Base-by-base conservation (phyloP, 2,329 filamentous ascomycete genomes). In the Bimuria novae-zelandiae region DNA sequence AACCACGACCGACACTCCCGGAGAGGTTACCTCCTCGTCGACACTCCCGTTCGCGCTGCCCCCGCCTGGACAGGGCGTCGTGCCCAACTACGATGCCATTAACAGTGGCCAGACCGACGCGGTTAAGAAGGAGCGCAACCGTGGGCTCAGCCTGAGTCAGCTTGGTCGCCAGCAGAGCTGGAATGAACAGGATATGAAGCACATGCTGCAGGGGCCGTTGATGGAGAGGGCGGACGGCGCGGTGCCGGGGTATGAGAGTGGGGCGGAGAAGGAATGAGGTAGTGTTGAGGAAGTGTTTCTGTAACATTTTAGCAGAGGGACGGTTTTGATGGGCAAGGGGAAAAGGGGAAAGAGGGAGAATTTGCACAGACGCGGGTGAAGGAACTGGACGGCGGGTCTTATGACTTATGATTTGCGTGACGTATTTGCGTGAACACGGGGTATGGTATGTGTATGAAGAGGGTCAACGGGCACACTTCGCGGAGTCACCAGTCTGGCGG, bases 121-220 rank as follows among this genome's bases (percentile, higher is more conserved):
- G 3, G 40, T 67, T 21, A 71, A 69, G 61, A 72, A 67, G 54
- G 61, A 62, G 3, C 55, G 64, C 16, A 64, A 65, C 7, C 58
- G 61, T 11, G 70, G 69, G 1, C 51, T 73, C 49, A 71, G 67
- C 39, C 49, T 74, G 14, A 67, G 63, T 2, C 50, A 53, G 14
- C 49, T 74, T 43, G 69, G 63, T 1, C 61, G 68, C 25, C 57
- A 68, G 45, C 68, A 68, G 50, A 68, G 68, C 35, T 74, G 69
- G 69, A 72, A 47, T 40, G 66, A 68, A 53, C 66, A 73, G 55
- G 71, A 74, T 30, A 63, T 61, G 50, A 74, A 68, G 56, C 65
- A 68, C 32, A 44, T 72, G 22, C 8, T 71, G 63, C 40, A 71
- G 57, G 47, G 55, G 59, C 4, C 53, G 56, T 17, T 71, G 54